Evolutionary conservation across 2,329 filamentous ascomycete genomes (phyloP).

Genomic region (Mycosphaerella arachidis): DNA sequence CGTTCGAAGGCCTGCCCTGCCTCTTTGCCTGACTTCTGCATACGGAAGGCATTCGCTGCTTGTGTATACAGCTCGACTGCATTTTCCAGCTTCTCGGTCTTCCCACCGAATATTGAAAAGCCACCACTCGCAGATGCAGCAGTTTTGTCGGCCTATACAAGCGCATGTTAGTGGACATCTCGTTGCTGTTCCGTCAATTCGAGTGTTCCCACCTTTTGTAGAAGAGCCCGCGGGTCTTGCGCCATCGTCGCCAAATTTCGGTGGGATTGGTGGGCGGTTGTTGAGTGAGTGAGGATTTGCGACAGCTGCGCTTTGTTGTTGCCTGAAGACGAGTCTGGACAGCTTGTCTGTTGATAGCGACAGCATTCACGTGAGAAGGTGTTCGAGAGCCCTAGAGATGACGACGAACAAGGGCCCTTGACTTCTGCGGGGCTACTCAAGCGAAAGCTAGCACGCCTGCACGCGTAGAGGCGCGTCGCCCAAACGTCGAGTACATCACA

Average conservation of each 20-base stretch:
- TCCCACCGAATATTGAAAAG: slow-evolving; percentile 85
- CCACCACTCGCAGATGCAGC: slow-evolving; percentile 69
- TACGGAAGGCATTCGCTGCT: slow-evolving; percentile 85
- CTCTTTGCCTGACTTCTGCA: slow-evolving; percentile 80
- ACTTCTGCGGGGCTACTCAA: not conserved
- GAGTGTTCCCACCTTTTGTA: slow-evolving; percentile 62
- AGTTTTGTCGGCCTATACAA: slow-evolving; percentile 76
- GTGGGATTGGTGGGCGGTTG: not conserved
- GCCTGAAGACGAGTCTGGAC: not conserved
- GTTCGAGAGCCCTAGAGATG: not conserved
- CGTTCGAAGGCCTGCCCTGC: slow-evolving; percentile 81
- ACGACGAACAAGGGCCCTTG: not conserved
- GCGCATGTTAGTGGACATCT: slow-evolving; percentile 6
- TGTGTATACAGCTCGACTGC: slow-evolving; percentile 83
- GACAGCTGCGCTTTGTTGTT: not conserved
- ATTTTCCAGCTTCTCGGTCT: slow-evolving; percentile 82
- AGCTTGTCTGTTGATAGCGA: not conserved
- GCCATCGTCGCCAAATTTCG: slow-evolving; percentile 50
- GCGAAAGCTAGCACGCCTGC: not conserved
- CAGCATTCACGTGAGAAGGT: not conserved
- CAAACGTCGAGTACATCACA: not conserved
- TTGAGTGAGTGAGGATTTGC: not conserved
- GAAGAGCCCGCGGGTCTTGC: slow-evolving; percentile 70
- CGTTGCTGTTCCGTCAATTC: slow-evolving; percentile 14
- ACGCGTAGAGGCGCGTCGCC: slow-evolving; percentile 3